Conservation (phyloP, 2,329 filamentous ascomycete genomes). For the Lachnum nothofagi region DNA sequence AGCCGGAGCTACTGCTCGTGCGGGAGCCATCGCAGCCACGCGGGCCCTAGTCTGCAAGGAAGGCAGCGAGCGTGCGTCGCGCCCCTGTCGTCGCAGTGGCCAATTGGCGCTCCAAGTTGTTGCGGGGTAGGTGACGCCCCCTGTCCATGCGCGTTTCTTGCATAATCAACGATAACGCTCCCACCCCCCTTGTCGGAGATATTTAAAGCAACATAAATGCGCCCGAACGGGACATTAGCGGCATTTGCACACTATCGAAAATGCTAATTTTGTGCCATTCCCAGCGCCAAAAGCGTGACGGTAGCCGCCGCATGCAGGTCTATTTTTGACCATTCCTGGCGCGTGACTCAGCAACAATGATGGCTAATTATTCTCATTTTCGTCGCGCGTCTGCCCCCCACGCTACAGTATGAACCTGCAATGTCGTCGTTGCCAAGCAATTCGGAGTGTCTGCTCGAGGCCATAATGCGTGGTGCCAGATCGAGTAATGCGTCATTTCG, state of each 20-base stretch:
- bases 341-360: neutral
- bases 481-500: slow-evolving; percentile 17
- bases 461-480: slow-evolving; percentile 7
- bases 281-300: slow-evolving; percentile 7
- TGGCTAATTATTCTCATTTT: slow-evolving; percentile 18
- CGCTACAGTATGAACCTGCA: too few relatives aligned
- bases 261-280: slow-evolving; percentile 23
- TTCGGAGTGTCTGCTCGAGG: slow-evolving; percentile 1
- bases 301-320: slow-evolving; percentile 27
- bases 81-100: slow-evolving; percentile 6
- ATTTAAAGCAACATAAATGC: slow-evolving; percentile 30
- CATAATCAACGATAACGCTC: slow-evolving; percentile 18
- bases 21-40: slow-evolving; percentile 9
- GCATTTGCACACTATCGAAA: slow-evolving; percentile 15
- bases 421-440: too few relatives aligned
- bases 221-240: slow-evolving; percentile 15
- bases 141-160: slow-evolving; percentile 12
- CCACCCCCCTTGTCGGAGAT: slow-evolving; percentile 7
- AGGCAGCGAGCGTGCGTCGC: neutral
- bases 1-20: slow-evolving; percentile 3
- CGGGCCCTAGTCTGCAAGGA: neutral
- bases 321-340: slow-evolving; percentile 22
- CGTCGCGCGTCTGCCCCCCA: neutral
- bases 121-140: slow-evolving; percentile 1
- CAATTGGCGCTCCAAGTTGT: slow-evolving; percentile 5